Conservation (phyloP, 1,284 basidiomycete genomes). For the Xerocomus subilludens region DNA sequence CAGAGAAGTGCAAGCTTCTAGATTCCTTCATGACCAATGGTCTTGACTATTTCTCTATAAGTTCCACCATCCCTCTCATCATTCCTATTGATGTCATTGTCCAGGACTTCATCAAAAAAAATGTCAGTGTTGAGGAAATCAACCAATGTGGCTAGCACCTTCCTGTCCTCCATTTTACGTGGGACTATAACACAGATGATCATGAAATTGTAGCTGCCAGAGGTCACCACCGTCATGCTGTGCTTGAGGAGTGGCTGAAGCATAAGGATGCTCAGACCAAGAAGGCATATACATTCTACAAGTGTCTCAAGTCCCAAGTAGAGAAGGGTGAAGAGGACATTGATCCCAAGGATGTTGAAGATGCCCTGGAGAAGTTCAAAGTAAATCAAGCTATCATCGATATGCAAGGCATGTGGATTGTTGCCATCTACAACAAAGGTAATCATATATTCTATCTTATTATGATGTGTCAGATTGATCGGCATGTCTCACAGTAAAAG, state of each 20-base stretch:
- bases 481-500: background rate
- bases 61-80: background rate
- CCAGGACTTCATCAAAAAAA: background rate
- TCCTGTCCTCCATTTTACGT: background rate
- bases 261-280: background rate
- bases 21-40: slow-evolving; percentile 12
- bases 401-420: slow-evolving; percentile 9
- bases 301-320: background rate
- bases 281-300: background rate
- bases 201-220: background rate
- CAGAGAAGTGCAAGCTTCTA: background rate
- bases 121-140: background rate
- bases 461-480: too few species aligned
- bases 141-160: background rate
- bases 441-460: background rate
- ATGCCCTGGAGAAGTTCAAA: background rate
- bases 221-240: background rate
- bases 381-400: background rate
- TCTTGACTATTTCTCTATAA: background rate
- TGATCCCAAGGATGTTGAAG: background rate
- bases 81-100: background rate
- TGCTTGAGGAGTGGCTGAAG: background rate
- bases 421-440: slow-evolving; percentile 8
- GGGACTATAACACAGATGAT: background rate
- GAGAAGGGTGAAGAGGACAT: background rate